phyloP scores from a whole-genome alignment of 225 moss, liverwort and hornwort species.

The Rhytidiadelphus loreus region DNA sequence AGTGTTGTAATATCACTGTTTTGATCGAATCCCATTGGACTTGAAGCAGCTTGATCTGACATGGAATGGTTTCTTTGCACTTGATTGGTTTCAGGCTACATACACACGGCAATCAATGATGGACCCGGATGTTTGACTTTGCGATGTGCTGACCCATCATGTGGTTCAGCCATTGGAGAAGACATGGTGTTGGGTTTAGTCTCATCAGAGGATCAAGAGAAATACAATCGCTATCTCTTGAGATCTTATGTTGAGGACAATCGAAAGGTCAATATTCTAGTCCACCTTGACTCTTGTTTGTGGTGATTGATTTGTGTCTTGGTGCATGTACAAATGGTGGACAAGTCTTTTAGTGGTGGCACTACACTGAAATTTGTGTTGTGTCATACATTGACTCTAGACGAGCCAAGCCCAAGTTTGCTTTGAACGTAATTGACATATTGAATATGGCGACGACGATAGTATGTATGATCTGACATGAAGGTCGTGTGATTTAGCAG shows the following conservation, averaged over 20 bases:
- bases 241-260: conserved; percentile 97
- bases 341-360: not conserved
- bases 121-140: conserved; percentile 95
- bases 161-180: conserved; percentile 88
- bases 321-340: not conserved
- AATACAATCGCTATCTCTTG: conserved; percentile 82
- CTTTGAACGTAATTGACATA: not conserved
- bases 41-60: conserved; percentile 2
- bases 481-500: conserved; percentile 34
- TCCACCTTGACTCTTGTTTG: not conserved
- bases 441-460: not conserved
- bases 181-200: conserved; percentile 93
- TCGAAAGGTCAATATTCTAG: conserved; percentile 53
- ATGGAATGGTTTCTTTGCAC: not conserved
- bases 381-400: not conserved
- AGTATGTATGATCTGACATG: not conserved
- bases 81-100: conserved; percentile 45
- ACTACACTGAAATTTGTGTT: not conserved
- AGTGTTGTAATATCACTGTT: not conserved
- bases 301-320: not conserved
- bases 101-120: conserved; percentile 95
- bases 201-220: conserved; percentile 56
- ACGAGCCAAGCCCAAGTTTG: not conserved
- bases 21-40: not conserved
- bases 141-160: conserved; percentile 94